Base-by-base conservation (phyloP, 257 asterid species). In the Capsicum pubescens region DNA sequence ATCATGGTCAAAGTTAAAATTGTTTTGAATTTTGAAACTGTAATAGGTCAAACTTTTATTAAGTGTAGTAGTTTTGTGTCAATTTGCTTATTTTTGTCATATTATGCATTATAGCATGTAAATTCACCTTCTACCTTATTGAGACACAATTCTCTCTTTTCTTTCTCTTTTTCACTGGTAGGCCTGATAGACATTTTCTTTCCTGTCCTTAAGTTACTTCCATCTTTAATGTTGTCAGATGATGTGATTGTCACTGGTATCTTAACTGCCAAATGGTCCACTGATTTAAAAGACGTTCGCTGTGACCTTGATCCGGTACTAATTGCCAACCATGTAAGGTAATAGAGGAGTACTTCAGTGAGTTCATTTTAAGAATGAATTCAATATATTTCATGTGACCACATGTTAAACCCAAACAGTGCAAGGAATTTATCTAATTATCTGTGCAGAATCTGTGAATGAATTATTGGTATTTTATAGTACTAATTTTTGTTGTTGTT, bases 281-380 rank as follows among this genome's bases (percentile, higher is more conserved):
- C 95, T 44, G 97, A 90, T 83, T 46, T 89, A 85, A 97, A 89
- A 89, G 97, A 91, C 52, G 99, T 97, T 82, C 99, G 99, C 17
- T 97, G 97, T 84, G 98, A 97, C 89, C 98, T 97, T 87, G 99
- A 97, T 52, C 99, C 99, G 80, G 97, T 97, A 80, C 85, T 97
- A 88, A 84, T 93, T 88, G 98, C 99, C 81, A 97, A 97, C 86
- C 86, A 91, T 87, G 90, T 93, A 85, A 94, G 99, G 99, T 93
- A 90, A 86, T 26, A 39, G 69, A 72, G 69, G 84, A 46, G 81
- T 74, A n/a, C 82, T 42, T 60, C 56, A 3, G 56, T 64, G 9
- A 39, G 46, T 81, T 46, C 11, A 60, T 55, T 70, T 77, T 21
- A 35, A 64, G 36, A 32, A 8, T 13, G 82, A 77, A 26, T 54